Evolutionary conservation across 345 rosid species (phyloP), one percentile per base, ranked within the genome.

Genomic region (Pistacia vera): DNA sequence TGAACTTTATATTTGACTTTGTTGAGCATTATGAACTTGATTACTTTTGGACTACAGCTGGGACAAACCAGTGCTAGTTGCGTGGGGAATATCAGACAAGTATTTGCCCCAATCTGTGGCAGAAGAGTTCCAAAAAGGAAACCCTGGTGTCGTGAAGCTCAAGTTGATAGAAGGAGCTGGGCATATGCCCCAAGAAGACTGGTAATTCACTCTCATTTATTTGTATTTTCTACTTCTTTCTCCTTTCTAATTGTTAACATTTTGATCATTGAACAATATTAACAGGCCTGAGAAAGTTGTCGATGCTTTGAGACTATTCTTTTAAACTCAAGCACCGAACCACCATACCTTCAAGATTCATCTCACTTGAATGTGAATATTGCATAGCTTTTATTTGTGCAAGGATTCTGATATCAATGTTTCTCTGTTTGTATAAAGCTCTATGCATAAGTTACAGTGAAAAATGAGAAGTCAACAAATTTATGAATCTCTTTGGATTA

Each of bases 161-260:
- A 77, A 91, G 75, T 79, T 89, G 85, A 87, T 93, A 0, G 96
- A 93, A 90, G 99, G 99, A 41, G 99, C 99, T 20, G 99, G 99
- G 2, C 99, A 95, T 79, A 87, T 95, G 93, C 98, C 97, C 52
- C 99, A 93, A 63, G 99, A 95, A 80, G 99, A 93, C 90, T 93
- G 98, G 98, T 95, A 86, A 55, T 62, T 65, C 4, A 8, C 51
- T 67, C 35, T 68, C 70, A 60, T 65, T 61, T 74, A 41, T 44
- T 17, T 56, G 44, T 33, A 60, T 57, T 56, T 41, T 8, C 54
- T 28, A 52, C 61, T 61, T 59, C 20, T 5, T 62, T 66, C 33
- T 67, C 8, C 20, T 22, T 33, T 59, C 38, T 46, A 17, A 36
- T 7, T 16, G 41, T 38, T 48, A 28, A 63, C 2, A 2, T 46